Conservation (phyloP, 768 basidiomycete genomes). For the Pulveroboletus ravenelii region DNA sequence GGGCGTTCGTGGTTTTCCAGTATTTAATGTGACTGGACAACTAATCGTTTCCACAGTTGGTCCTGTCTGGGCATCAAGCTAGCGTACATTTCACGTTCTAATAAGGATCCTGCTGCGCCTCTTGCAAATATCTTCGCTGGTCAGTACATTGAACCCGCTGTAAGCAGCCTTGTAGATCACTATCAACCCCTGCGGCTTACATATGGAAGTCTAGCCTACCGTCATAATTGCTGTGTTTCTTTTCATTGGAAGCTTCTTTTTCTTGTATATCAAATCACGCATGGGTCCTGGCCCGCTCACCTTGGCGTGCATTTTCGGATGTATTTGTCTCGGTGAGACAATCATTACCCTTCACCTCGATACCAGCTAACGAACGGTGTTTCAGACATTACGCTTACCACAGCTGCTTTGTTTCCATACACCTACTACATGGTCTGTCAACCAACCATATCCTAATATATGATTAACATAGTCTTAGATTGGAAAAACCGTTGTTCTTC, state of each 20-base stretch:
- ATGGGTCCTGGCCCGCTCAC: conserved; percentile 61
- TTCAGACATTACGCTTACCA: conserved; percentile 55
- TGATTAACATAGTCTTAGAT: conserved; percentile 29
- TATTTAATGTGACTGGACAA: not conserved
- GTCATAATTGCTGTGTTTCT: conserved; percentile 60
- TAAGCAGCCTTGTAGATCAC: conserved; percentile 15
- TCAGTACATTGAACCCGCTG: conserved; percentile 50
- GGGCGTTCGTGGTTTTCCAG: conserved; percentile 49
- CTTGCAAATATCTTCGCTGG: conserved; percentile 42
- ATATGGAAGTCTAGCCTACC: conserved; percentile 39
- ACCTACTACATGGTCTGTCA: conserved; percentile 50
- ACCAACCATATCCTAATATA: not conserved
- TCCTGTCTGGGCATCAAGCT: conserved; percentile 59
- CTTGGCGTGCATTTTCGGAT: conserved; percentile 52
- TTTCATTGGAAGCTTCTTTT: conserved; percentile 52
- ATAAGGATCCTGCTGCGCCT: conserved; percentile 37
- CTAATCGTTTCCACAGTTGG: conserved; percentile 44
- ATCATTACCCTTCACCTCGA: not conserved
- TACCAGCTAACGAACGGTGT: not conserved
- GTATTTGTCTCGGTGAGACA: conserved; percentile 51
- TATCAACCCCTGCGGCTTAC: not conserved
- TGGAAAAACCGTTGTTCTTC: conserved; percentile 50
- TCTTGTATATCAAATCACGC: conserved; percentile 57
- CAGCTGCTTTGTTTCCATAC: conserved; percentile 58
- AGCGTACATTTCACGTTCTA: conserved; percentile 50